Conservation (phyloP, 164 flowering plant species). For the Kingdonia uniflora region DNA sequence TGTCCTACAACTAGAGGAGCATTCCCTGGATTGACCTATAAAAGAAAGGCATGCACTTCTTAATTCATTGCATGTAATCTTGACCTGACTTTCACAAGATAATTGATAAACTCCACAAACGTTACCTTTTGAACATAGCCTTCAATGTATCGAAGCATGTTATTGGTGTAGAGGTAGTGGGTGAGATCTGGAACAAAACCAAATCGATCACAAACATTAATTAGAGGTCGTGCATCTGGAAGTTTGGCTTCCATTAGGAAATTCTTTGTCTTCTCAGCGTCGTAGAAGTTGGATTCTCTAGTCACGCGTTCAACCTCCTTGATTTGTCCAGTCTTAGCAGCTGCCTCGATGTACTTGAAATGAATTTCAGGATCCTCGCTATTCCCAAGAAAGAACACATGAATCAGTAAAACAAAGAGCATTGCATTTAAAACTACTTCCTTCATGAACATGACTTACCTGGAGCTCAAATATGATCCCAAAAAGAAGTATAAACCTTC, state of each 20-base stretch:
- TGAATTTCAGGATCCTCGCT: slow-evolving; percentile 99
- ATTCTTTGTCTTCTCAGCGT: slow-evolving; percentile 94
- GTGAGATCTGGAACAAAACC: slow-evolving; percentile 99
- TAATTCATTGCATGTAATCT: not conserved
- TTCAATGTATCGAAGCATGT: slow-evolving; percentile 99
- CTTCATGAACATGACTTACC: slow-evolving; percentile 30
- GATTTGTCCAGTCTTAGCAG: slow-evolving; percentile 99
- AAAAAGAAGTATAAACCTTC: slow-evolving; percentile 96
- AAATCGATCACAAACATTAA: slow-evolving; percentile 99
- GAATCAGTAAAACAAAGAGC: slow-evolving; percentile 3
- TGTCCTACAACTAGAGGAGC: slow-evolving; percentile 99
- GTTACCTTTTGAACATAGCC: slow-evolving; percentile 97
- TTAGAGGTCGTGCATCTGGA: slow-evolving; percentile 97
- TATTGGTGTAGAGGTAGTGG: slow-evolving; percentile 80
- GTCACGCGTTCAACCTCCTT: slow-evolving; percentile 99
- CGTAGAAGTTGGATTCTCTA: slow-evolving; percentile 95
- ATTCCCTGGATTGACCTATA: slow-evolving; percentile 94
- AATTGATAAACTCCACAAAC: not conserved
- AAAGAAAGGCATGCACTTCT: slow-evolving; percentile 4
- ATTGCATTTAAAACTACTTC: not conserved
- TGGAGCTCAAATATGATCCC: slow-evolving; percentile 94
- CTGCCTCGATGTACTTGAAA: slow-evolving; percentile 97
- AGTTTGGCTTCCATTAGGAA: slow-evolving; percentile 98
- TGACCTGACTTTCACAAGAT: not conserved
- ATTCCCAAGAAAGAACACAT: slow-evolving; percentile 12